Conservation (phyloP, 1,139 yeast species). For the Wickerhamomyces sp. region DNA sequence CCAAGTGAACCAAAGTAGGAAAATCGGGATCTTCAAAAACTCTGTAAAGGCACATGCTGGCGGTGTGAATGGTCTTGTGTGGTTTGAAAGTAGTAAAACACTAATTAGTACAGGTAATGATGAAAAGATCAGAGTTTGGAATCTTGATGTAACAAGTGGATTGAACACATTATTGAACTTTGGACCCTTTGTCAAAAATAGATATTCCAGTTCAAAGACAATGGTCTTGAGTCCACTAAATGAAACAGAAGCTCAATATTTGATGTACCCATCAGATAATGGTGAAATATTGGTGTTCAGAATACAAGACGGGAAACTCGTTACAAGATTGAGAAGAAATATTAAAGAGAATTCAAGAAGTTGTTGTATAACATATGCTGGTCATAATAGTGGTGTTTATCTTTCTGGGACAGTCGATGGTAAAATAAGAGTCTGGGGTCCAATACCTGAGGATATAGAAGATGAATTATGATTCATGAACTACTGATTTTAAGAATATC, state of each 20-base stretch:
- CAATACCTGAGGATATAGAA: constrained; percentile 23
- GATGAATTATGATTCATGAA: not conserved
- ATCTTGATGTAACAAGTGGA: constrained; percentile 40
- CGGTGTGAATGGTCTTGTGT: constrained; percentile 68
- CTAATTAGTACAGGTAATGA: constrained; percentile 70
- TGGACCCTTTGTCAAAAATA: constrained; percentile 74
- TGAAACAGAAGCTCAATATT: constrained; percentile 51
- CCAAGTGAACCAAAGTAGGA: constrained; percentile 25
- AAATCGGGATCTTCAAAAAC: constrained; percentile 17
- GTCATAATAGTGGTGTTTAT: constrained; percentile 40
- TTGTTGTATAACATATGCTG: constrained; percentile 48
- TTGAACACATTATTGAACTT: constrained; percentile 65
- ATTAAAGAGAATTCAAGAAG: constrained; percentile 28
- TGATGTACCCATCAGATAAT: constrained; percentile 72
- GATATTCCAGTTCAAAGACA: constrained; percentile 30
- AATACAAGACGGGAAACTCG: constrained; percentile 53
- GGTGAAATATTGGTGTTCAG: constrained; percentile 72
- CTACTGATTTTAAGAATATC: too few species aligned
- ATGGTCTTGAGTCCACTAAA: constrained; percentile 28
- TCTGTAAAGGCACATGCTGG: constrained; percentile 63
- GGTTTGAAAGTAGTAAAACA: constrained; percentile 61
- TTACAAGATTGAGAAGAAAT: constrained; percentile 18
- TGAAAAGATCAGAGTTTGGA: constrained; percentile 76
- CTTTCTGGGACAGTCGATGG: constrained; percentile 59
- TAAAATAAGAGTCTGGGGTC: constrained; percentile 49